phyloP scores from a whole-genome alignment of 1,139 yeast genomes.

The Yamadazyma diddensiae region DNA sequence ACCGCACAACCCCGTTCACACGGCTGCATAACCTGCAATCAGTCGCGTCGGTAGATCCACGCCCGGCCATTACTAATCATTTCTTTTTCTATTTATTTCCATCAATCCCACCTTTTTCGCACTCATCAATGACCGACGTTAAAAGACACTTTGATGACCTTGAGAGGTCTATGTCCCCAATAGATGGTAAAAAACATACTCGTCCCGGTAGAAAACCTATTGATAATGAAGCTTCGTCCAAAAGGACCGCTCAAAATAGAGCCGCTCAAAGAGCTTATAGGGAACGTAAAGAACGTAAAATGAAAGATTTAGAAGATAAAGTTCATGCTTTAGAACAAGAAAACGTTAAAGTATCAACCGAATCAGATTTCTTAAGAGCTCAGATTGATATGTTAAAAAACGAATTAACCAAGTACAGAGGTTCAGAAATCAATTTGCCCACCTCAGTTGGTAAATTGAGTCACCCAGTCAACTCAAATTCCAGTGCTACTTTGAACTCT shows the following conservation, averaged over 20 bases:
- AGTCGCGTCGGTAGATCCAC: no score
- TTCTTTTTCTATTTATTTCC: no score
- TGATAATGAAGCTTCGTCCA: conserved; percentile 75
- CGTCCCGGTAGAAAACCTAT: conserved; percentile 67
- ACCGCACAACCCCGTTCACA: no score
- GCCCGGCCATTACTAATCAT: conserved; percentile 6
- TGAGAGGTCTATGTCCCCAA: conserved; percentile 13
- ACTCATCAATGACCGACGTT: conserved; percentile 37
- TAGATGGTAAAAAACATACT: conserved; percentile 38
- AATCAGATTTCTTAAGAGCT: conserved; percentile 67
- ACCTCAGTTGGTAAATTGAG: conserved; percentile 32
- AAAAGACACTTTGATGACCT: conserved; percentile 35
- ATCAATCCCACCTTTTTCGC: no score
- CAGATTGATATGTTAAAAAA: conserved; percentile 74
- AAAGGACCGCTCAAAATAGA: conserved; percentile 93
- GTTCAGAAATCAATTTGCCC: conserved; percentile 36
- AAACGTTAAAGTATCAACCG: conserved; percentile 60
- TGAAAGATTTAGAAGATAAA: conserved; percentile 82
- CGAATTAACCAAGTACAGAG: conserved; percentile 68
- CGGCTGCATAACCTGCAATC: no score
- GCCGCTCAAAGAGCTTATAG: conserved; percentile 98
- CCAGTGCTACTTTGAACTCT: conserved; percentile 7
- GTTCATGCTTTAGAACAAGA: conserved; percentile 70
- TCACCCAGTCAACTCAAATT: conserved; percentile 17
- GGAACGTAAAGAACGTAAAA: conserved; percentile 85